Conservation (phyloP, 495 filamentous ascomycete species). For the Xanthoparmelia taractica region DNA sequence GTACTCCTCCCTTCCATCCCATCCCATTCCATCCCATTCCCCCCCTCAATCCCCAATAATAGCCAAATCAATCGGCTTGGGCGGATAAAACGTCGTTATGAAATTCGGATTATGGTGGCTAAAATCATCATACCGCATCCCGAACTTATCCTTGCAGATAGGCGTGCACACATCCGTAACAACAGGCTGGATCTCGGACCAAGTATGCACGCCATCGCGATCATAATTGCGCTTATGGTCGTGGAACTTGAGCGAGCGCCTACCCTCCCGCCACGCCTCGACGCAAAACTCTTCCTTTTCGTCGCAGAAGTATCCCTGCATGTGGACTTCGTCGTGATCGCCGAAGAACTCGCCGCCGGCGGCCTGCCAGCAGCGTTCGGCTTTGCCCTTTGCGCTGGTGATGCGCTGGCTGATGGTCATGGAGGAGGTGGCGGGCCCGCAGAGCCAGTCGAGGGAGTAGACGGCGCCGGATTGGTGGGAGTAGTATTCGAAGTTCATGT, state of each 20-base stretch:
- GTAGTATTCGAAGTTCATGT: neutral
- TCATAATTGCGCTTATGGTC: neutral
- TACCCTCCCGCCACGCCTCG: neutral
- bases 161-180: neutral
- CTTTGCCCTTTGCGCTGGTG: neutral
- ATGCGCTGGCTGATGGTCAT: neutral
- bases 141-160: neutral
- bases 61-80: slow-evolving; percentile 6
- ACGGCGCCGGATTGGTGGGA: neutral
- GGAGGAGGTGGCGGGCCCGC: neutral
- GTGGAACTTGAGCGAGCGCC: neutral
- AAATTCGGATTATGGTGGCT: slow-evolving; percentile 1
- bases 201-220: neutral
- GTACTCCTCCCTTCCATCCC: too few species aligned
- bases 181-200: neutral
- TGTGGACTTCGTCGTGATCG: neutral
- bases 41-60: neutral
- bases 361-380: neutral
- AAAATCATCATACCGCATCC: neutral
- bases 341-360: neutral
- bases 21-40: neutral
- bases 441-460: neutral
- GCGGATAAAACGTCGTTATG: neutral
- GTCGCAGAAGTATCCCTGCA: neutral
- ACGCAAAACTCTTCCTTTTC: neutral